Base-by-base conservation (phyloP, 371 early-diverging fungal genomes). In the Funneliformis caledonium region DNA sequence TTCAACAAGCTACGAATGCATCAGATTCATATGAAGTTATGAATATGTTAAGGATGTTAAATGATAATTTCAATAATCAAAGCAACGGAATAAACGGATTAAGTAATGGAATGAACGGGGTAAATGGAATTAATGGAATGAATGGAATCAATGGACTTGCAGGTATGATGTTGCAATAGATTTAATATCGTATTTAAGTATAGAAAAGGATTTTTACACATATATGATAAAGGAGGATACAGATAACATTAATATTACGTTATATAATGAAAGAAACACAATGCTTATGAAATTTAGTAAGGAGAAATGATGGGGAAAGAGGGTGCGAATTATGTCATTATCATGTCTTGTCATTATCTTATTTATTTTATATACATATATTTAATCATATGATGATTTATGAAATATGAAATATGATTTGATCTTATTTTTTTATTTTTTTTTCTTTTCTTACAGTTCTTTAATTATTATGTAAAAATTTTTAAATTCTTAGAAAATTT, bases 1-100 rank as follows among this genome's bases (percentile, higher is more conserved):
- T 95, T n/a, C 92, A 94, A 82, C 82, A 86, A 67, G 87, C 89
- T 52, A 88, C 90, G 0, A 91, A 91, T 48, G 87, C 89, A 76
- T 84, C 84, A 2, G 93, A 93, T 81, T 93, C 94, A 11, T 91
- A 95, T 4, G 92, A 92, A 78, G 94, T 95, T 14, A 90, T 97
- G 84, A 92, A 89, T 19, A 89, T 85, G 26, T 85, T 97, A 56
- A 88, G 97, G 62, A 92, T n/a, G 3, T 48, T 56, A 33, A 61
- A 56, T 31, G 77, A 76, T 70, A 50, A 50, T 43, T 62, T 61
- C n/a, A 60, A 43, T 37, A 62, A 59, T 7, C 59, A 76, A 33
- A 45, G n/a, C 12, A 45, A 72, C 2, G 48, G 50, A 26, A 26
- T 72, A 26, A 45, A 72, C 5, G 72, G 72, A 72, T 22, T 72